phyloP scores from a whole-genome alignment of 2,329 filamentous ascomycete genomes.

The Dactylellina leptospora region DNA sequence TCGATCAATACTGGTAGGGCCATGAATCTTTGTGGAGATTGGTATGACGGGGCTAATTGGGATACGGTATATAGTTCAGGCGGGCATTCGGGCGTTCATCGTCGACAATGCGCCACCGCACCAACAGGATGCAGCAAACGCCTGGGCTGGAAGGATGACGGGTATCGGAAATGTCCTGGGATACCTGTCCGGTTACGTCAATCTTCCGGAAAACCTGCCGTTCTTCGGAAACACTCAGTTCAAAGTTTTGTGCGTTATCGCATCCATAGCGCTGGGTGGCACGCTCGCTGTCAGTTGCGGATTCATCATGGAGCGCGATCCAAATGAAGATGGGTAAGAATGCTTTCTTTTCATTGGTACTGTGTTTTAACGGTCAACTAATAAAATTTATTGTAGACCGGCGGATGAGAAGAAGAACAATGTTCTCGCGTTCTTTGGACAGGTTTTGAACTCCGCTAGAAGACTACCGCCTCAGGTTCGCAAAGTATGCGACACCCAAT shows the following conservation, averaged over 20 bases:
- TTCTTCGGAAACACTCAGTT: conserved; percentile 90
- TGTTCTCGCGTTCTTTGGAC: conserved; percentile 79
- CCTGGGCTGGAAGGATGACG: conserved; percentile 87
- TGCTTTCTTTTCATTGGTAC: too few species aligned
- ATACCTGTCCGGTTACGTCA: conserved; percentile 60
- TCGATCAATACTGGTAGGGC: conserved; percentile 85
- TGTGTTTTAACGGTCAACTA: not conserved
- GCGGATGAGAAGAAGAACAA: conserved; percentile 70
- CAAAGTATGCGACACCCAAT: conserved; percentile 81
- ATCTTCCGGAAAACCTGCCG: conserved; percentile 64
- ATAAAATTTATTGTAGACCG: conserved; percentile 69
- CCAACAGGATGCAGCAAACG: conserved; percentile 91
- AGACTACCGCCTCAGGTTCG: conserved; percentile 82
- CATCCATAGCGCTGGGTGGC: conserved; percentile 74
- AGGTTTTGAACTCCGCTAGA: conserved; percentile 78
- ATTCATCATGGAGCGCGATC: conserved; percentile 80
- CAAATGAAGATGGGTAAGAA: conserved; percentile 63
- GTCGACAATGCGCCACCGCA: conserved; percentile 91
- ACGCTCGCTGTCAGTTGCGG: conserved; percentile 61
- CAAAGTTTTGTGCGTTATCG: conserved; percentile 87
- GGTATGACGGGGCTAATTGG: conserved; percentile 1
- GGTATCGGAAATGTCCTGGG: conserved; percentile 91
- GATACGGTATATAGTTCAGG: conserved; percentile 72
- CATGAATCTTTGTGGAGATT: not conserved
- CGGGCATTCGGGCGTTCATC: conserved; percentile 88